Conservation (phyloP, 2,329 filamentous ascomycete species). For the Talaromyces verruculosus region DNA sequence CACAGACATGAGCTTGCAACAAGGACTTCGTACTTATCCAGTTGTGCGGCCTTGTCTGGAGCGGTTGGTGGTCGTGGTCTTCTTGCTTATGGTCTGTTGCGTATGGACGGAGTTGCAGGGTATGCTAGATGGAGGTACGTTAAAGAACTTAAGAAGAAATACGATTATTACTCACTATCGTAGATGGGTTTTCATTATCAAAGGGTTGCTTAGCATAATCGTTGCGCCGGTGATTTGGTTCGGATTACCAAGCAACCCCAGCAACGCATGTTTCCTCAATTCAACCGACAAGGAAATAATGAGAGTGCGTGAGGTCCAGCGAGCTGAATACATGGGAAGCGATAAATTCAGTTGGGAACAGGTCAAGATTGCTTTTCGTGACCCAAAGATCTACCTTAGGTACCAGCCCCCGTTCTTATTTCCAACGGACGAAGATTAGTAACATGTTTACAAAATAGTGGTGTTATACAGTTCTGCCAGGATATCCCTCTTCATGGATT, state of each 20-base stretch:
- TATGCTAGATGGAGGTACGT: conserved; percentile 53
- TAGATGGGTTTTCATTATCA: conserved; percentile 56
- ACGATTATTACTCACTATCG: not conserved
- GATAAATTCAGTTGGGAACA: conserved; percentile 31
- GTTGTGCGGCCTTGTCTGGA: conserved; percentile 51
- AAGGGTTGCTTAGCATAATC: conserved; percentile 64
- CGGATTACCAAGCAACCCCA: conserved; percentile 71
- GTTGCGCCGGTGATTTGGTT: conserved; percentile 60
- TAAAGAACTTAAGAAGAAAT: not conserved
- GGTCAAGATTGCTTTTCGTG: conserved; percentile 38
- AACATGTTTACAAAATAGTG: not conserved
- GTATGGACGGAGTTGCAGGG: conserved; percentile 55
- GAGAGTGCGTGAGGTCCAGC: conserved; percentile 54
- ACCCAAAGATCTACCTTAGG: conserved; percentile 42
- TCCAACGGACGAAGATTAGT: not conserved
- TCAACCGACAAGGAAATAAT: conserved; percentile 56
- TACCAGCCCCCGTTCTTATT: conserved; percentile 31
- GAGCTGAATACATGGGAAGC: conserved; percentile 45
- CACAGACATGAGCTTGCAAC: conserved; percentile 15
- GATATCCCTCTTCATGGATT: not conserved
- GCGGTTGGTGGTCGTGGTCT: conserved; percentile 63
- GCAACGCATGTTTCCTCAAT: conserved; percentile 69
- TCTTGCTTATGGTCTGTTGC: conserved; percentile 60
- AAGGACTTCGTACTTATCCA: conserved; percentile 21
- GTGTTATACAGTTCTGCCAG: conserved; percentile 4